Base-by-base conservation (phyloP, 1,284 basidiomycete genomes). In the Ustilago crameri region DNA sequence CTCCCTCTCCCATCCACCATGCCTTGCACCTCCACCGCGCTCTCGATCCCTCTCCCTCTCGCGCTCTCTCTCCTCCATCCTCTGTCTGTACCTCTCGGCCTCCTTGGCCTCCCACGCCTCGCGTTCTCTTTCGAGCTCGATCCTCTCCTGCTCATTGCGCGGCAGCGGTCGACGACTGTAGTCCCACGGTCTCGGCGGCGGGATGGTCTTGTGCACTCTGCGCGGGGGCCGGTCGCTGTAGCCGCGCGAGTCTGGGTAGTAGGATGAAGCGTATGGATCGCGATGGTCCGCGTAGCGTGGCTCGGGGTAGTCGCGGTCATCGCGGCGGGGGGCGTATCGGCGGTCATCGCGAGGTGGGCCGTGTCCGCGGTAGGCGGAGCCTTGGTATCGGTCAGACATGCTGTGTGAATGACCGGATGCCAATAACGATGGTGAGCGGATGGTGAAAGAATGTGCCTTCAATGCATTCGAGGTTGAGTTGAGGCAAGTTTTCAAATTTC, bases 21-120 rank as follows among this genome's bases (percentile, higher is more conserved):
- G 51, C 15, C 41, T 23, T 22, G 20, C 22, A 14, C 20, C 18
- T 4, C 47, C 51, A 43, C 37, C 43, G n/a, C 54, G 20, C 41
- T 49, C 45, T 26, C 35, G 26, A 12, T 61, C 57, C 18, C 57
- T 43, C 35, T 52, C 52, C 23, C 58, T 40, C 22, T 67, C 64
- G 3, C 64, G 38, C 14, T 61, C 53, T 38, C 57, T 51, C 41
- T 67, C 64, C 32, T 48, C 64, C 64, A 61, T 67, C 3, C 64
- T 34, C 51, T 59, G 66, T 40, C 54, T 48, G 24, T 59, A 70
- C 20, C 67, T 43, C 41, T 64, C 61, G 42, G 34, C 54, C 53
- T 70, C 67, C 24, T 58, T 62, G 3, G 57, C 57, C 51, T 70
- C 67, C 67, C 67, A 70, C 18, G 53, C 54, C 37, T 60, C 54